Evolutionary conservation across 2,329 filamentous ascomycete genomes (phyloP).

Genomic region (Sporothrix schenckii): DNA sequence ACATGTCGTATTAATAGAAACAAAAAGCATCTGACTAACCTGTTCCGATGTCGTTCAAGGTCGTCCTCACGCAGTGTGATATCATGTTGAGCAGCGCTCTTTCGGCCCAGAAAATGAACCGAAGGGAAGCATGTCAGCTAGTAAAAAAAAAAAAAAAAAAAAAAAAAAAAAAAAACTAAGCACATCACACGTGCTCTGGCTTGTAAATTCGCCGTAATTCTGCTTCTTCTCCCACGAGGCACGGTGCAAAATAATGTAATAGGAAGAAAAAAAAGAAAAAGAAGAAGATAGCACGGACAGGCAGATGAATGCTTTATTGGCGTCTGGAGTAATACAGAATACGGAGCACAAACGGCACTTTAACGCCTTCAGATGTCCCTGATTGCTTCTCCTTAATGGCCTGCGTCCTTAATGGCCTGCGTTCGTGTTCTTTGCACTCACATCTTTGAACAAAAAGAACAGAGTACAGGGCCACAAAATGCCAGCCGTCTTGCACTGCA

Average conservation of each 20-base stretch:
- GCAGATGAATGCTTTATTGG: background rate
- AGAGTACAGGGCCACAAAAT: background rate
- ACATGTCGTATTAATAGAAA: background rate
- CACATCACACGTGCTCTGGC: conserved; percentile 6
- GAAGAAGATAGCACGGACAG: background rate
- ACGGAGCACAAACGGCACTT: background rate
- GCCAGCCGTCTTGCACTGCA: background rate
- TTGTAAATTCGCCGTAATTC: background rate
- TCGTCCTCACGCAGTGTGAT: conserved; percentile 4
- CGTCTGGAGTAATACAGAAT: background rate
- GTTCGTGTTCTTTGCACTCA: background rate
- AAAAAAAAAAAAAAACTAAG: background rate
- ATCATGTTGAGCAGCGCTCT: background rate
- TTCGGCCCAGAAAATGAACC: background rate
- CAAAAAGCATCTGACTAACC: background rate
- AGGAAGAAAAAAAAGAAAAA: background rate
- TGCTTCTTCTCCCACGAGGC: background rate
- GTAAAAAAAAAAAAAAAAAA: no score
- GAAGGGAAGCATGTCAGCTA: conserved; percentile 7
- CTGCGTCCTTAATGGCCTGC: background rate
- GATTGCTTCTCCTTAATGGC: background rate
- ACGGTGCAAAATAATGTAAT: background rate
- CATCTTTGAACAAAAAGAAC: no score
- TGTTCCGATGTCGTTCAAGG: background rate
- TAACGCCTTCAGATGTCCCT: background rate